phyloP scores from a whole-genome alignment of 352 stramenopile genomes.

The Phytophthora boehmeriae region DNA sequence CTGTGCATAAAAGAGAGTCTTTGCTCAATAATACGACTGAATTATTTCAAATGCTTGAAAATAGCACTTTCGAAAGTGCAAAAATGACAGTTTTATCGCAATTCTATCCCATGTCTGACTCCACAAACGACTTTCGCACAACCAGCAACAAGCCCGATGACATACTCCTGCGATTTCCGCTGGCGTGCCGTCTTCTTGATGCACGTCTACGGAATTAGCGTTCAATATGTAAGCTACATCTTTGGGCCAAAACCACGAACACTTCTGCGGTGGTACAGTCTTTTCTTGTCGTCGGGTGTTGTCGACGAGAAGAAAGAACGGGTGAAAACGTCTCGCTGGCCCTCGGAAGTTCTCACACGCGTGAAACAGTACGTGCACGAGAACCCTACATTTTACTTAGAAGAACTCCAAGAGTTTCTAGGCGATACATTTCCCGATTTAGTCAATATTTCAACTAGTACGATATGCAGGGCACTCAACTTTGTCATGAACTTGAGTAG shows the following conservation, averaged over 20 bases:
- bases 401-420: neutral
- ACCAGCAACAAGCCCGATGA: no score
- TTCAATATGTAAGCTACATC: slow-evolving; percentile 1
- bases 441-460: neutral
- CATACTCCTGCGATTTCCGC: no score
- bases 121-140: no score
- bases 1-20: no score
- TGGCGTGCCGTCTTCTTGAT: no score
- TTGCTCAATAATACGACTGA: no score
- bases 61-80: no score
- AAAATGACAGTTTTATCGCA: no score
- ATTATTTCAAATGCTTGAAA: no score
- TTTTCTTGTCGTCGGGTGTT: slow-evolving; percentile 2
- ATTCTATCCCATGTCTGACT: no score
- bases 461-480: neutral
- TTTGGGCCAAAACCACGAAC: slow-evolving; percentile 9
- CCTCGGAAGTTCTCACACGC: neutral
- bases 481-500: neutral
- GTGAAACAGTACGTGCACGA: neutral
- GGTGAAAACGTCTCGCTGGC: neutral
- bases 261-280: slow-evolving; percentile 7
- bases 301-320: neutral
- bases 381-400: neutral
- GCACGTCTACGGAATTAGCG: neutral
- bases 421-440: neutral